These are phyloP conservation scores for Cercospora sesami DNA, from an alignment of 2,329 filamentous ascomycete species.

Conservation along the genomic window DNA sequence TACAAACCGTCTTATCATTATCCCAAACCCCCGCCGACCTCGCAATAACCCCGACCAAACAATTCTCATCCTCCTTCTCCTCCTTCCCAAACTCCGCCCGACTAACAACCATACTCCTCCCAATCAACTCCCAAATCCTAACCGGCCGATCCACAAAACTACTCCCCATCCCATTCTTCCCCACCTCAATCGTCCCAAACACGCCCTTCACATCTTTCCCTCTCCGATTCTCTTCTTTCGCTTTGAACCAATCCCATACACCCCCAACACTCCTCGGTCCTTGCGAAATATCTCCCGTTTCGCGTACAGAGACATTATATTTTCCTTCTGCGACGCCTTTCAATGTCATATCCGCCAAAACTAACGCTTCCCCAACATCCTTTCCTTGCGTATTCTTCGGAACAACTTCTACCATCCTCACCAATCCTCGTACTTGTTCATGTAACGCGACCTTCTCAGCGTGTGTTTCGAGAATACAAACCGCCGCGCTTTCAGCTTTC, in stretches of 20 bases:
- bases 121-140: conserved; percentile 94
- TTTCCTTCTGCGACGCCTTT: conserved; percentile 76
- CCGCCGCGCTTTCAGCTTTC: conserved; percentile 76
- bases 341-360: conserved; percentile 83
- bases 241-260: conserved; percentile 67
- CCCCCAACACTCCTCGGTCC: conserved; percentile 81
- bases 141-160: conserved; percentile 80
- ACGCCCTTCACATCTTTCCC: conserved; percentile 58
- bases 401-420: conserved; percentile 84
- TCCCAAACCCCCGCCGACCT: conserved; percentile 98
- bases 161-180: conserved; percentile 71
- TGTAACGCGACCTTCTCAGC: conserved; percentile 29
- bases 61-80: conserved; percentile 75
- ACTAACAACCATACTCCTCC: conserved; percentile 84
- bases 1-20: conserved; percentile 97
- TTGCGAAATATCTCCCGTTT: conserved; percentile 80
- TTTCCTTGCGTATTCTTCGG: neutral
- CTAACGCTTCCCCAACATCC: conserved; percentile 64
- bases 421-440: conserved; percentile 75
- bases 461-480: conserved; percentile 93
- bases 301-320: conserved; percentile 81
- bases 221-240: conserved; percentile 41
- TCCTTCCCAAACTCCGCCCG: conserved; percentile 54
- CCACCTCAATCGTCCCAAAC: conserved; percentile 75
- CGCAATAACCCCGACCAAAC: conserved; percentile 89